Percentiles rank a stretch among this genome's conserved stretches.
Conservation (phyloP, 139 green algal genomes). For the Micromonas commoda region DNA sequence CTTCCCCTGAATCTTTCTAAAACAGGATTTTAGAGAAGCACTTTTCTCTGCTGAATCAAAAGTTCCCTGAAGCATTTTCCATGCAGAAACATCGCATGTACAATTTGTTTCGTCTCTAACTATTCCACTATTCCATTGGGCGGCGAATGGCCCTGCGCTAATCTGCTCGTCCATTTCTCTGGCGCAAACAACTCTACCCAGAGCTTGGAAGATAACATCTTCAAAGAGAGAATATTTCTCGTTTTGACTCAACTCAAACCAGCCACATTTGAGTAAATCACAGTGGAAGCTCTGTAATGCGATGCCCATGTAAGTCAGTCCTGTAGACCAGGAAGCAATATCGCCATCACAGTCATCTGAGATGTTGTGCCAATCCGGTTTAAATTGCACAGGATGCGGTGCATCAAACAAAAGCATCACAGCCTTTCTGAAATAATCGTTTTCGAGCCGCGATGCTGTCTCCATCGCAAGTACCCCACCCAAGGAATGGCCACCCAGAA, state of each 20-base stretch:
- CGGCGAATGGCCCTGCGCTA: conserved; percentile 3
- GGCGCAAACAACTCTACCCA: background rate
- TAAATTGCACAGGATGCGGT: conserved; percentile 25
- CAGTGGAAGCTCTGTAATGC: conserved; percentile 2
- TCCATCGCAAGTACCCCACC: conserved; percentile 50
- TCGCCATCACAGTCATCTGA: too few relatives aligned
- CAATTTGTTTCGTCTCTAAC: background rate
- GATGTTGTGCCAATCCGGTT: conserved; percentile 5
- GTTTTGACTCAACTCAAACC: background rate
- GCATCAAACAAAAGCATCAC: conserved; percentile 17
- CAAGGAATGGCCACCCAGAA: conserved; percentile 80
- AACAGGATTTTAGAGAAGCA: background rate
- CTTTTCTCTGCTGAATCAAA: background rate
- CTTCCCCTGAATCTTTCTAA: background rate
- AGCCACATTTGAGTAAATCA: background rate
- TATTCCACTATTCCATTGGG: conserved; percentile 17
- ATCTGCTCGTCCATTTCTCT: conserved; percentile 13
- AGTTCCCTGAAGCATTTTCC: conserved; percentile 1
- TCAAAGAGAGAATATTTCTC: conserved; percentile 20
- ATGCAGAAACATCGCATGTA: background rate
- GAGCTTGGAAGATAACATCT: background rate
- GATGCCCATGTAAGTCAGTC: conserved; percentile 11
- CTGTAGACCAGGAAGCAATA: too few relatives aligned
- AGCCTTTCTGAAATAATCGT: background rate
- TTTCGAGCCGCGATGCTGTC: conserved; percentile 12